These are phyloP conservation scores for Fraxinus americana DNA, from an alignment of 257 asterid genomes.

Conservation along the genomic window DNA sequence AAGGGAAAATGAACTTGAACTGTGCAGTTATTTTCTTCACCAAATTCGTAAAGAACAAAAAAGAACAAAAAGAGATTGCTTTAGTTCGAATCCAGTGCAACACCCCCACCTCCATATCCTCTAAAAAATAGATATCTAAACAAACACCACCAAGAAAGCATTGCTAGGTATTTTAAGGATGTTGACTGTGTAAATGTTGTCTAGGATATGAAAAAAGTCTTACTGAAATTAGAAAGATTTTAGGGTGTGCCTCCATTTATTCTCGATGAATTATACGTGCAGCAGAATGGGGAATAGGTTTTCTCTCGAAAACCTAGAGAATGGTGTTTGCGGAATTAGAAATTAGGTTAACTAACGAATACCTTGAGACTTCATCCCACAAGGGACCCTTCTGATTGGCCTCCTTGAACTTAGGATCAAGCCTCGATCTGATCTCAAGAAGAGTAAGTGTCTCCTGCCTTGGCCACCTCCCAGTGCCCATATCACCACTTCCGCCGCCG, in stretches of 20 bases:
- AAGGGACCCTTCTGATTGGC: conserved; percentile 94
- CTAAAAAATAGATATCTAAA: background rate
- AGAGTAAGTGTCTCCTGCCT: conserved; percentile 95
- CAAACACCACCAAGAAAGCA: background rate
- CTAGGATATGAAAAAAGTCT: background rate
- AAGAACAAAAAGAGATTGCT: background rate
- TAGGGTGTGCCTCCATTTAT: background rate
- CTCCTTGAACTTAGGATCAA: conserved; percentile 88
- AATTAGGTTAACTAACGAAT: conserved; percentile 30
- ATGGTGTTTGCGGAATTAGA: background rate
- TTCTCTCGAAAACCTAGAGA: conserved; percentile 6
- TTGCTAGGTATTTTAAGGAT: background rate
- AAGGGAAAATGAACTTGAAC: conserved; percentile 29
- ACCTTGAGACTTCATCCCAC: conserved; percentile 99
- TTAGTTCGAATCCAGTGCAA: background rate
- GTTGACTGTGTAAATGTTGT: no score
- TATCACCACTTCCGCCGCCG: conserved; percentile 37
- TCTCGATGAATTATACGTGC: background rate
- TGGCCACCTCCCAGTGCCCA: conserved; percentile 90
- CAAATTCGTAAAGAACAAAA: conserved; percentile 5
- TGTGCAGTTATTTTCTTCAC: conserved; percentile 27
- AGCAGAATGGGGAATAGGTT: background rate
- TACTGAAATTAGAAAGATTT: background rate
- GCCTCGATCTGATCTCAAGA: conserved; percentile 90
- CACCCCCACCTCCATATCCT: background rate